A percentile compares a stretch with the other conserved stretches of the same genome.
Evolutionary conservation across 1,139 yeast species (phyloP).

Genomic region (Arxiozyma heterogenica): DNA sequence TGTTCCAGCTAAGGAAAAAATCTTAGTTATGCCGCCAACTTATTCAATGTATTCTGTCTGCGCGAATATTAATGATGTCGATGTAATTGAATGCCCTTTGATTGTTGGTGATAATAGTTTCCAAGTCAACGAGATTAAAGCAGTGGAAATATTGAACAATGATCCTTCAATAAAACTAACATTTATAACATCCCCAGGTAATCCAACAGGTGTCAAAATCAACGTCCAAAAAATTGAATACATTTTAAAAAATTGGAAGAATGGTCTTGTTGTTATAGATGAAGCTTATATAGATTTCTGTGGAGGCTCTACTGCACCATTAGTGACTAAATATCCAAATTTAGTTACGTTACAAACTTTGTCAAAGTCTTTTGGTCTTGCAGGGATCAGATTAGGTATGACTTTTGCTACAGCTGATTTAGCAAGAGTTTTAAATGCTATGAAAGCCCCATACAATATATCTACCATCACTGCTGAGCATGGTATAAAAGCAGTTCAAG

Average conservation of each 20-base stretch:
- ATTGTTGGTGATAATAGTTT: constrained; percentile 43
- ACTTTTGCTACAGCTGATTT: constrained; percentile 57
- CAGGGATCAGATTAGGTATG: constrained; percentile 84
- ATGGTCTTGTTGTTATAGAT: constrained; percentile 79
- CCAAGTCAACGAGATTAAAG: constrained; percentile 53
- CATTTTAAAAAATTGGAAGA: constrained; percentile 49
- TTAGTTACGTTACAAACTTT: constrained; percentile 84
- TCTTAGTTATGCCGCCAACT: constrained; percentile 87
- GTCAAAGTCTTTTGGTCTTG: constrained; percentile 91
- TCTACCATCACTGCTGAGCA: constrained; percentile 71
- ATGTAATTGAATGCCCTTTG: constrained; percentile 61
- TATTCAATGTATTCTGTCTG: constrained; percentile 95
- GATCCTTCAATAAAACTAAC: constrained; percentile 63
- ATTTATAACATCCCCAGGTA: constrained; percentile 96
- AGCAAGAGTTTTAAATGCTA: constrained; percentile 63
- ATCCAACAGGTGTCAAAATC: constrained; percentile 76
- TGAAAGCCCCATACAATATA: constrained; percentile 94
- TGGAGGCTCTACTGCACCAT: constrained; percentile 67
- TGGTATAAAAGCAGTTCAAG: constrained; percentile 63
- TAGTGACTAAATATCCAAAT: constrained; percentile 75
- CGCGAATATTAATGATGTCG: constrained; percentile 82
- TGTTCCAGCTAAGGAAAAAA: constrained; percentile 70
- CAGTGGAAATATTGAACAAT: constrained; percentile 40
- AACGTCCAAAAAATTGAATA: constrained; percentile 41
- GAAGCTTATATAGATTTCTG: constrained; percentile 94